Percentiles rank a stretch among this genome's conserved stretches.
Evolutionary conservation across 805 yeast species (phyloP).

Genomic region (Komagataella phaffii): DNA sequence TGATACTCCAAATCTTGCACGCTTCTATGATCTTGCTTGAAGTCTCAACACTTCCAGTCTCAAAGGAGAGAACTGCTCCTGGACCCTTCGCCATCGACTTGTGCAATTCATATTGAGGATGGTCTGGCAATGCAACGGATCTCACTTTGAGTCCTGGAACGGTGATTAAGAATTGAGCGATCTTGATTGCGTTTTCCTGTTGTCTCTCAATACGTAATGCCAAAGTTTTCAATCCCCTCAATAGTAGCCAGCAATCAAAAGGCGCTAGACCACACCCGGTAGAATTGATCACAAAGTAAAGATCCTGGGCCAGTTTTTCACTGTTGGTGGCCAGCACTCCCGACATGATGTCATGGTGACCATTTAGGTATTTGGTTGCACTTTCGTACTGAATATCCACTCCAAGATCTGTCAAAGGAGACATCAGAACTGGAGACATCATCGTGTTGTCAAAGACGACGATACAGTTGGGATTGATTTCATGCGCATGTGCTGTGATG

Average conservation of each 20-base stretch:
- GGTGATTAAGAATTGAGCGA: slow-evolving; percentile 61
- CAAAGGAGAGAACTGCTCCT: slow-evolving; percentile 83
- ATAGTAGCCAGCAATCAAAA: slow-evolving; percentile 80
- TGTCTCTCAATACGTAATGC: slow-evolving; percentile 81
- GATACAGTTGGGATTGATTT: slow-evolving; percentile 48
- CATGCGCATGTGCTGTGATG: slow-evolving; percentile 55
- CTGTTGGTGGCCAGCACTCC: slow-evolving; percentile 72
- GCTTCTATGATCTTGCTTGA: slow-evolving; percentile 65
- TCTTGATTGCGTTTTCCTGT: slow-evolving; percentile 62
- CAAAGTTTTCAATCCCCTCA: slow-evolving; percentile 81
- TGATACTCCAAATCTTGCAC: slow-evolving; percentile 70
- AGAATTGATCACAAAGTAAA: slow-evolving; percentile 73
- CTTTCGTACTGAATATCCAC: slow-evolving; percentile 89
- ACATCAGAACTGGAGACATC: slow-evolving; percentile 86
- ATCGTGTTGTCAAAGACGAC: slow-evolving; percentile 91
- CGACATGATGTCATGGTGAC: slow-evolving; percentile 96
- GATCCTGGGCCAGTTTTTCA: slow-evolving; percentile 47
- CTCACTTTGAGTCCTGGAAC: slow-evolving; percentile 62
- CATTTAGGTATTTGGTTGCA: slow-evolving; percentile 85
- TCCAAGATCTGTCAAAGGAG: slow-evolving; percentile 66
- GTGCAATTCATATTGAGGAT: slow-evolving; percentile 76
- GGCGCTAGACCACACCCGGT: slow-evolving; percentile 90
- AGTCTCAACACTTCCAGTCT: slow-evolving; percentile 61
- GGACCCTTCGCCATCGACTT: slow-evolving; percentile 65
- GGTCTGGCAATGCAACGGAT: slow-evolving; percentile 73